Conservation (phyloP, 2,329 filamentous ascomycete species). For the Dactylellina sp. region DNA sequence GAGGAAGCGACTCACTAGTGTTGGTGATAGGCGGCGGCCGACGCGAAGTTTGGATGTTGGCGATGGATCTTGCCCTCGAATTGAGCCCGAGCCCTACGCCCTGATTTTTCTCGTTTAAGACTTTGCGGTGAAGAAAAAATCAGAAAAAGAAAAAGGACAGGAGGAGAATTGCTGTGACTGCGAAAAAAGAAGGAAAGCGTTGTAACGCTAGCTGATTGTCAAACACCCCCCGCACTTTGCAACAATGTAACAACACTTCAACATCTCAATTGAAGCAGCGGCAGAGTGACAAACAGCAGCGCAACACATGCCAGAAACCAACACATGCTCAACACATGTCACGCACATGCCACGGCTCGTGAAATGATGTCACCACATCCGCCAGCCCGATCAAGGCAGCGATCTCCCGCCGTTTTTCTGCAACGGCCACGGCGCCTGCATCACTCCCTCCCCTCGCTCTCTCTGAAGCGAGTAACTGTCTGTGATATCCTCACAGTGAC, state of each 20-base stretch:
- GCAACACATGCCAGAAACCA: constrained; percentile 11
- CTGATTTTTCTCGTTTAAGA: constrained; percentile 54
- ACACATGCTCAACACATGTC: too few relatives aligned
- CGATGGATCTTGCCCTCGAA: constrained; percentile 57
- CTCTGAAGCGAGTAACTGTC: too few relatives aligned
- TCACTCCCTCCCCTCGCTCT: too few relatives aligned
- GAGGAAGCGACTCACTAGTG: constrained; percentile 54
- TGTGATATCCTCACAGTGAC: constrained; percentile 12
- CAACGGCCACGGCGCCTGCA: too few relatives aligned
- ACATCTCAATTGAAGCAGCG: too few relatives aligned
- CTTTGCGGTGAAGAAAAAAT: constrained; percentile 43
- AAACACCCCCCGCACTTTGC: not conserved
- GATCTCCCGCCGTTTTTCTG: too few relatives aligned
- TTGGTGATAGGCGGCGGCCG: constrained; percentile 41
- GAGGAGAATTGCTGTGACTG: constrained; percentile 53
- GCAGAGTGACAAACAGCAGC: constrained; percentile 1
- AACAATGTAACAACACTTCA: not conserved
- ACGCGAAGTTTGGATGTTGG: constrained; percentile 48
- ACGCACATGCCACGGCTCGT: not conserved
- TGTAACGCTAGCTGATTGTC: not conserved
- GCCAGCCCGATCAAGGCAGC: not conserved
- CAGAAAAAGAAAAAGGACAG: constrained; percentile 30
- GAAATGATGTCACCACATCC: not conserved
- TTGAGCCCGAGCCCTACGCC: constrained; percentile 56
- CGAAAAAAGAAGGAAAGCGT: constrained; percentile 13